A percentile compares a stretch with the other conserved stretches of the same genome.
These are phyloP conservation scores for Lachnellula cervina DNA, from an alignment of 2,329 filamentous ascomycete genomes.

Conservation along the genomic window DNA sequence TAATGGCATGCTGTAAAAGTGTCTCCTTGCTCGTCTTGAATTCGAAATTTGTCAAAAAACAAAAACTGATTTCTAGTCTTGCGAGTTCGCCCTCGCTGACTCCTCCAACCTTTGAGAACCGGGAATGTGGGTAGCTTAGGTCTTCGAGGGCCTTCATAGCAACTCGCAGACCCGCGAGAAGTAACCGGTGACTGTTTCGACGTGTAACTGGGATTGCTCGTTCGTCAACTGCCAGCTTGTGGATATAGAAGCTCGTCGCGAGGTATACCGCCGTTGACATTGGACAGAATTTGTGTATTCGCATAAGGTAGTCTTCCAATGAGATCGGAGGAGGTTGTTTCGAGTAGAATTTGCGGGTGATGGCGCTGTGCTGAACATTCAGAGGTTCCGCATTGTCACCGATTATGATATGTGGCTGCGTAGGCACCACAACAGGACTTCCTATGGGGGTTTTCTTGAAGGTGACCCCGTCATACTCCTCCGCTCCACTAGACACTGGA, in stretches of 20 bases:
- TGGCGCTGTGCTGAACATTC: conserved; percentile 74
- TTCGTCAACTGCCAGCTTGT: conserved; percentile 73
- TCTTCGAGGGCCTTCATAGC: conserved; percentile 97
- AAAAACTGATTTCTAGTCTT: conserved; percentile 82
- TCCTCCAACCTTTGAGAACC: conserved; percentile 82
- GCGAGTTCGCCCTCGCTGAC: conserved; percentile 78
- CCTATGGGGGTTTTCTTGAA: conserved; percentile 36
- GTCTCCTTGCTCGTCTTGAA: conserved; percentile 58
- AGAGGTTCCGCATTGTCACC: conserved; percentile 68
- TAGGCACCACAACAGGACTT: conserved; percentile 22
- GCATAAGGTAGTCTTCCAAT: conserved; percentile 77
- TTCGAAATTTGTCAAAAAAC: conserved; percentile 81
- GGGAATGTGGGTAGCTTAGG: conserved; percentile 76
- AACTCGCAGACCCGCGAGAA: conserved; percentile 78
- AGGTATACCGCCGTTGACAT: conserved; percentile 93
- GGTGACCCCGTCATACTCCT: conserved; percentile 51
- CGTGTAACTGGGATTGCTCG: conserved; percentile 73
- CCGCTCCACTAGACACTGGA: conserved; percentile 22
- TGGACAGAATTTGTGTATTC: conserved; percentile 86
- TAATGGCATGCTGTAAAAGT: conserved; percentile 46
- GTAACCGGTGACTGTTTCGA: conserved; percentile 79
- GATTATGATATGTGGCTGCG: conserved; percentile 52
- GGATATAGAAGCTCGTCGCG: conserved; percentile 81
- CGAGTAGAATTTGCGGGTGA: conserved; percentile 90
- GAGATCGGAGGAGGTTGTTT: conserved; percentile 80